Evolutionary conservation across 306 rosid species (phyloP), one percentile per base, ranked within the genome.

Genomic region (Rosa lucieae): DNA sequence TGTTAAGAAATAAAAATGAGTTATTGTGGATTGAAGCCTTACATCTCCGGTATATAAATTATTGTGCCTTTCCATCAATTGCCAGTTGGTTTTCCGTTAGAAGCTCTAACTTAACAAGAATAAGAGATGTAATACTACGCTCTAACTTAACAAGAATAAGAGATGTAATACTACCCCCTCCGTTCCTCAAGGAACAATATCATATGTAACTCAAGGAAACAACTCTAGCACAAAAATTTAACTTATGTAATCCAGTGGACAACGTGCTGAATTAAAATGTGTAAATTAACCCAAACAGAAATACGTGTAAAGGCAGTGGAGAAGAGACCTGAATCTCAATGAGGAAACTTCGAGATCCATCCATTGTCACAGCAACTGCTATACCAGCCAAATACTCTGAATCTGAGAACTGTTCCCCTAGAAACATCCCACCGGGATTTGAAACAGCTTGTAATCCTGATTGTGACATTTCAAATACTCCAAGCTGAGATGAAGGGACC

Each of bases 301-400:
- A 73, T 6, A n/a, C 8, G 49, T 23, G 73, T 43, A 23, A 70
- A 42, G 51, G 51, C 23, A 39, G 59, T 40, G 2, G 52, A 83
- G 82, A 62, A 73, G 29, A 74, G 71, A 92, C 99, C 99, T 95
- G 99, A 84, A 95, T 87, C 87, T 95, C 99, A 47, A 95, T 82
- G 58, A 95, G 88, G 83, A 95, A 95, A 80, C 89, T 83, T 77
- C 97, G 92, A 82, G 99, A 86, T 48, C 97, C 98, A 88, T 95
- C 99, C 96, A 95, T 91, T 74, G 89, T 77, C 44, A 89, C 99
- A 53, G 99, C 92, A 88, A 91, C 87, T 48, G 99, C 98, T 68
- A 86, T 71, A 35, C 99, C 99, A 35, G 97, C 92, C 77, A 91
- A 84, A 85, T 75, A 39, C 35, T 91, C 90, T n/a, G 99, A 95